Evolutionary conservation across 2,329 filamentous ascomycete species (phyloP).

Genomic region (Phoma sp.): DNA sequence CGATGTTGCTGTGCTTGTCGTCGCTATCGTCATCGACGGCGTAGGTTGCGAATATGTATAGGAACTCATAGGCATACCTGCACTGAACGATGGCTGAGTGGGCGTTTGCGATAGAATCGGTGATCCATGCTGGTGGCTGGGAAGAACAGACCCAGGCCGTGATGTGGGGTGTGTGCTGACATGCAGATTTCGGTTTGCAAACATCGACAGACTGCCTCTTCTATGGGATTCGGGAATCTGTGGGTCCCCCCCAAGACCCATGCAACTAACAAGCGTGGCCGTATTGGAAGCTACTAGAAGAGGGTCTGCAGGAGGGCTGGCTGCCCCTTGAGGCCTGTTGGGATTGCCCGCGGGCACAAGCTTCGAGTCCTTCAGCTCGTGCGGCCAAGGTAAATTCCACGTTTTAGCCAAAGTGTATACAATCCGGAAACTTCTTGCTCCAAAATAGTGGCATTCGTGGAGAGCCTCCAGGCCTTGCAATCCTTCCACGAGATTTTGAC

Average conservation of each 20-base stretch:
- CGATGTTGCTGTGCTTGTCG: constrained; percentile 20
- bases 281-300: constrained; percentile 25
- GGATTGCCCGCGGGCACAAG: constrained; percentile 29
- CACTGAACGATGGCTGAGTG: constrained; percentile 19
- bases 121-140: constrained; percentile 23
- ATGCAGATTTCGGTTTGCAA: constrained; percentile 26
- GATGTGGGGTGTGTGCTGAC: constrained; percentile 26
- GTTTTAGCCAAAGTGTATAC: constrained; percentile 51
- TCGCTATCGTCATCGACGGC: constrained; percentile 18
- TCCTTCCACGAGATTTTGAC: constrained; percentile 50
- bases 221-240: constrained; percentile 18
- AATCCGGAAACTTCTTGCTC: constrained; percentile 52
- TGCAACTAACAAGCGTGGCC: constrained; percentile 14
- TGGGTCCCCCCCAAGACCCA: constrained; percentile 12
- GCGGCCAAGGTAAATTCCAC: constrained; percentile 54
- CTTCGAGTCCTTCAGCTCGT: constrained; percentile 39
- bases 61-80: constrained; percentile 18
- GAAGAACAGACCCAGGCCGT: constrained; percentile 21
- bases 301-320: constrained; percentile 31
- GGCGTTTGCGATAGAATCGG: constrained; percentile 20
- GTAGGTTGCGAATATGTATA: constrained; percentile 28
- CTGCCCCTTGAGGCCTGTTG: constrained; percentile 16
- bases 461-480: constrained; percentile 52
- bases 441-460: constrained; percentile 53
- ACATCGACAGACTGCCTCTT: constrained; percentile 42